Percentiles rank a stretch among this genome's conserved stretches.
Conservation (phyloP, 306 rosid genomes). For the Fragaria nilgerrensis region DNA sequence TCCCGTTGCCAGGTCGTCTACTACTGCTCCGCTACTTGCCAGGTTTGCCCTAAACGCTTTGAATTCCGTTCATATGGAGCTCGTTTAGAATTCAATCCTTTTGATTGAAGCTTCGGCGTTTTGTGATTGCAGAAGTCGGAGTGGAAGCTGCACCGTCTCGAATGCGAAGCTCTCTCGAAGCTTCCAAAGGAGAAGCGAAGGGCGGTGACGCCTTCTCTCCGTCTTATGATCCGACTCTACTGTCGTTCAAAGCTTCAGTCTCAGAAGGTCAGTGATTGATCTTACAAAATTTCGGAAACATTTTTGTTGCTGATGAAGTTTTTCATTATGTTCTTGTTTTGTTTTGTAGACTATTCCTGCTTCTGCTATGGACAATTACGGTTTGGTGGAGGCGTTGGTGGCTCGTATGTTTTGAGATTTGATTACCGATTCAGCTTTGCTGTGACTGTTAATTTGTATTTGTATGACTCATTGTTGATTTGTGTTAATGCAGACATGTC, state of each 20-base stretch:
- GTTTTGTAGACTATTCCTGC: constrained; percentile 60
- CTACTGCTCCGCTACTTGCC: constrained; percentile 66
- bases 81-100: not conserved
- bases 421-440: constrained; percentile 9
- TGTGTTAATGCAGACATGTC: constrained; percentile 56
- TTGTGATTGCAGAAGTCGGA: constrained; percentile 56
- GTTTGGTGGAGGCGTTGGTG: constrained; percentile 77
- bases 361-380: constrained; percentile 61
- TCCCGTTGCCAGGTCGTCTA: constrained; percentile 57
- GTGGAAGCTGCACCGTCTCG: constrained; percentile 92
- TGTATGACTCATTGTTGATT: constrained; percentile 36
- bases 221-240: constrained; percentile 77
- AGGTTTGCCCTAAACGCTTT: constrained; percentile 35
- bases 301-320: not conserved
- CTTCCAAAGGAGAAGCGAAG: constrained; percentile 51
- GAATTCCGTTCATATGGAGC: not conserved
- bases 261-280: constrained; percentile 48
- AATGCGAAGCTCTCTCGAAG: constrained; percentile 70
- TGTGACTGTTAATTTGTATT: constrained; percentile 35
- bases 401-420: constrained; percentile 62
- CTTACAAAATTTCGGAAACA: too few relatives aligned
- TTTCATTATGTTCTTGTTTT: not conserved
- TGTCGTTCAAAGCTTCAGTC: constrained; percentile 64
- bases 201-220: constrained; percentile 79
- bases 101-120: not conserved